Conservation (phyloP, 1,139 yeast genomes). For the Zygotorulaspora mrakii region DNA sequence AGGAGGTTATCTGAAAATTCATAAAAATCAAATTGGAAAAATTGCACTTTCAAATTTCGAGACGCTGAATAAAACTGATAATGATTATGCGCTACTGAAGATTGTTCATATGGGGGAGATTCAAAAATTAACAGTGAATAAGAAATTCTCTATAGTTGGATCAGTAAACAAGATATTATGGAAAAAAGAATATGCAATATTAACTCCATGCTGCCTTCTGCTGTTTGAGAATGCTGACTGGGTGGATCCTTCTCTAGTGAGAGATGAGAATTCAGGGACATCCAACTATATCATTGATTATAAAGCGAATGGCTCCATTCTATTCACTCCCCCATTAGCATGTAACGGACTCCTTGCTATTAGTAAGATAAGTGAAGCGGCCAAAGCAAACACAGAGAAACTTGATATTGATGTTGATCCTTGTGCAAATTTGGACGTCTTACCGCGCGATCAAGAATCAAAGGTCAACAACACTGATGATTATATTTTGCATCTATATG, state of each 20-base stretch:
- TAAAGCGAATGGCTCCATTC: conserved; percentile 14
- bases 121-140: conserved; percentile 18
- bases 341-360: conserved; percentile 28
- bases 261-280: conserved; percentile 24
- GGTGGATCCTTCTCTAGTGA: conserved; percentile 25
- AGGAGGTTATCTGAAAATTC: conserved; percentile 33
- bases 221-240: conserved; percentile 40
- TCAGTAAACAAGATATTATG: conserved; percentile 35
- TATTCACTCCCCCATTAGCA: conserved; percentile 15
- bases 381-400: conserved; percentile 6
- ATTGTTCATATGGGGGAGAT: conserved; percentile 35
- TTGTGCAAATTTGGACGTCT: too few relatives aligned
- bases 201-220: conserved; percentile 46
- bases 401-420: too few relatives aligned
- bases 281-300: conserved; percentile 34
- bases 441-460: conserved; percentile 1
- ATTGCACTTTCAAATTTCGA: conserved; percentile 22
- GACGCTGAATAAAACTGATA: conserved; percentile 17
- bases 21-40: conserved; percentile 19
- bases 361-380: conserved; percentile 14
- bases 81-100: conserved; percentile 24
- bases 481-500: conserved; percentile 23
- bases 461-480: background rate
- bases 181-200: conserved; percentile 43
- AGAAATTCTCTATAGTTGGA: conserved; percentile 31